A percentile compares a stretch with the other conserved stretches of the same genome.
These are phyloP conservation scores for Neonectria neomacrospora DNA, from an alignment of 2,329 filamentous ascomycete species.

Conservation along the genomic window DNA sequence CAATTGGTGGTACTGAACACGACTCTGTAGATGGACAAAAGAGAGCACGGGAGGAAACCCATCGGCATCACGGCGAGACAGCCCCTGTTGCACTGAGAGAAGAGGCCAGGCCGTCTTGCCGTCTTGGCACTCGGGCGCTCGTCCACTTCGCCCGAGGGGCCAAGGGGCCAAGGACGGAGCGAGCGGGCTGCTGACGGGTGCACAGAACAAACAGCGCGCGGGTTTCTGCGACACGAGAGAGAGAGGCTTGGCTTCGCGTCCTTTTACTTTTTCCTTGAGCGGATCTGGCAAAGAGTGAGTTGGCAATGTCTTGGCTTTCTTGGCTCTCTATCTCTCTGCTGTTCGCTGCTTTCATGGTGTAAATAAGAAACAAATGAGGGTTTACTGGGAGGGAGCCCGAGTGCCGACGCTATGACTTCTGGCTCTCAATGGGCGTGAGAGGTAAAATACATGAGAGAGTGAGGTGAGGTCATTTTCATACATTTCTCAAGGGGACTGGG, in stretches of 20 bases:
- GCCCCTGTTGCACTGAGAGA: not conserved
- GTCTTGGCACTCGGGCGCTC: conserved; percentile 20
- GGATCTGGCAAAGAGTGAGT: not conserved
- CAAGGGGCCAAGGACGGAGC: conserved; percentile 13
- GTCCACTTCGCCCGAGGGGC: conserved; percentile 2
- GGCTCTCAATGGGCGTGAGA: not conserved
- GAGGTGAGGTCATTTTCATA: conserved; percentile 3
- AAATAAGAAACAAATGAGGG: not conserved
- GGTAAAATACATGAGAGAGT: not conserved
- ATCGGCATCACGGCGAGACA: not conserved
- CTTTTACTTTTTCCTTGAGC: not conserved
- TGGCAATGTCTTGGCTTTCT: not conserved
- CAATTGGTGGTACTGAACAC: not conserved
- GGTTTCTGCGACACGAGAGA: not conserved
- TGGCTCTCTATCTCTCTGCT: not conserved
- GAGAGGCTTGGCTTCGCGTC: not conserved
- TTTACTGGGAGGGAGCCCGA: not conserved
- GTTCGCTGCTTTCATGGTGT: not conserved
- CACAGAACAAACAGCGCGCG: not conserved
- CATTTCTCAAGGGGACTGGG: not conserved
- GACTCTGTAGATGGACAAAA: not conserved
- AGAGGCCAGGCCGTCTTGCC: conserved; percentile 22
- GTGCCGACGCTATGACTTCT: not conserved
- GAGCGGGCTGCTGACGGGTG: not conserved
- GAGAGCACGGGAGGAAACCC: not conserved